Evolutionary conservation across 164 flowering plant species (phyloP).

Genomic region (Stephania cephalantha): DNA sequence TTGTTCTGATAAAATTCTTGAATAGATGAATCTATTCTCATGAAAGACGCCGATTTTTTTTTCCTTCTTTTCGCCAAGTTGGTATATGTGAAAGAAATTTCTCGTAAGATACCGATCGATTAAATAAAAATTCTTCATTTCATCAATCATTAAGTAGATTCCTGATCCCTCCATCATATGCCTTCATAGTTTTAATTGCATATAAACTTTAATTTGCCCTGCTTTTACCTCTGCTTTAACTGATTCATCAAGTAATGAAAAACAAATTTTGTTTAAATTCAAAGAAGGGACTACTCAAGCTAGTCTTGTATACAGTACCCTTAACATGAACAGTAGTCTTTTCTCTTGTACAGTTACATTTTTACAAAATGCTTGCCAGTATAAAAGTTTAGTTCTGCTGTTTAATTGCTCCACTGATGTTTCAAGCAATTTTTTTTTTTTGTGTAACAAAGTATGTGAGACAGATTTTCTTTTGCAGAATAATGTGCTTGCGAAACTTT

Average conservation of each 20-base stretch:
- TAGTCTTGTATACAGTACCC: not conserved
- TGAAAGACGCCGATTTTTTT: not conserved
- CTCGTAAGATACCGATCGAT: not conserved
- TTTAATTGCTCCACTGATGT: not conserved
- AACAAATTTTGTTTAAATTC: not conserved
- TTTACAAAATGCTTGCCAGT: not conserved
- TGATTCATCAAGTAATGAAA: not conserved
- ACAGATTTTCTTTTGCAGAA: not conserved
- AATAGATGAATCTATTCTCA: not conserved
- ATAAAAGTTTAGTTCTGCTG: not conserved
- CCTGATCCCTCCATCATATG: not conserved
- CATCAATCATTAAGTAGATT: no score
- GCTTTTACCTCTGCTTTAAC: not conserved
- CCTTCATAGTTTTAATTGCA: not conserved
- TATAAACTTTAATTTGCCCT: not conserved
- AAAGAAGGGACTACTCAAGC: not conserved
- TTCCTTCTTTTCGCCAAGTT: not conserved
- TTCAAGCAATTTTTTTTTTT: not conserved
- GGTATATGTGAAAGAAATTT: not conserved
- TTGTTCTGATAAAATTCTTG: not conserved
- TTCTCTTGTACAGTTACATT: not conserved
- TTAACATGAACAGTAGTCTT: not conserved
- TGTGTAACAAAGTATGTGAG: not conserved
- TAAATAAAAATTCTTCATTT: no score
- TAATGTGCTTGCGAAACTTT: not conserved